Base-by-base conservation (phyloP, 805 yeast species). In the Myxozyma neglecta region DNA sequence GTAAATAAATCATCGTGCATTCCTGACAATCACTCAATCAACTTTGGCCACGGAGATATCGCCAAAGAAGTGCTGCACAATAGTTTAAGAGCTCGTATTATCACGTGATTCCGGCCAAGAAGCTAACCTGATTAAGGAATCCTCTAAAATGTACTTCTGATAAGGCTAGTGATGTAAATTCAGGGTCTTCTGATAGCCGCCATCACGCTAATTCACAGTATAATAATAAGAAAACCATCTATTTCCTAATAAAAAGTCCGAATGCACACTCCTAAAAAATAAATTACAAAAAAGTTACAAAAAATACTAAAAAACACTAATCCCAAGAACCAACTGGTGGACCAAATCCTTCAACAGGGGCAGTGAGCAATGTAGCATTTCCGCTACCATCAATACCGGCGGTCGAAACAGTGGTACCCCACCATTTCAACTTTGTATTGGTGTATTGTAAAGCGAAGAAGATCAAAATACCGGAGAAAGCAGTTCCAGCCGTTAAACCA, bases 401-500 rank as follows among this genome's bases (percentile, higher is more conserved):
- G 8, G 20, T 24, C 34, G 53, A 59, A 16, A 67, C 74, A 32
- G 63, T 68, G 53, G 83, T 85, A 1, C 88, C 88, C 89, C 88
- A 85, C 88, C 88, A 85, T 14, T 69, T 55, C 5, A 79, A 42
- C 44, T 71, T 63, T 13, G 83, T 51, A 6, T 72, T 62, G 39
- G 79, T 75, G 68, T 76, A 80, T 60, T 73, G 74, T n/a, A 77
- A 75, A 3, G 77, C 71, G 69, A 85, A 76, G 69, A 85, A 85
- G 14, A 87, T 81, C 34, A 85, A 59, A 56, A 87, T 74, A 1
- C 87, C 82, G 40, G 86, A 79, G 65, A 85, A 78, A 0, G 89
- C 89, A 16, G 85, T 79, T 0, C 89, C 89, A 6, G 86, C 81
- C 44, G 86, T 86, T 14, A 87, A 74, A 1, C 84, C 91, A 24